Conservation (phyloP, 257 asterid species). For the Gentiana straminea region DNA sequence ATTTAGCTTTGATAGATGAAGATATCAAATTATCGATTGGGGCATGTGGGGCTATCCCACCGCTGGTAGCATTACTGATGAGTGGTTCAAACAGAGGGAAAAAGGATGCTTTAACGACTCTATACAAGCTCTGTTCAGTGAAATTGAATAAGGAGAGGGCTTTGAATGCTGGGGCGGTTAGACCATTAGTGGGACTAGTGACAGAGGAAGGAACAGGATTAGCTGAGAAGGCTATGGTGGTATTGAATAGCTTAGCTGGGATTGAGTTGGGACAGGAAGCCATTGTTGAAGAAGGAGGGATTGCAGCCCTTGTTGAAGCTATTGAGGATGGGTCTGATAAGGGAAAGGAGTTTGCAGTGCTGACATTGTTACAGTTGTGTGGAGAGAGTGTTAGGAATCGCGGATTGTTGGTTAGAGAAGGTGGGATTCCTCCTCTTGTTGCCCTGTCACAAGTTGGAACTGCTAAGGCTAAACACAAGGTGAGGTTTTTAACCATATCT, state of each 20-base stretch:
- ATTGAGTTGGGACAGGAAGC: constrained; percentile 57
- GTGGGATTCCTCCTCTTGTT: constrained; percentile 91
- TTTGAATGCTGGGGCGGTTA: constrained; percentile 71
- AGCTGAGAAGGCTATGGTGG: constrained; percentile 98
- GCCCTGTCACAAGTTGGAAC: constrained; percentile 86
- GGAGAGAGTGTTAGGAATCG: constrained; percentile 63
- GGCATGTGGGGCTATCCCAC: constrained; percentile 86
- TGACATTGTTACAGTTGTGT: constrained; percentile 78
- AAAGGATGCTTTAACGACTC: constrained; percentile 82
- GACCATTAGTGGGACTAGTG: constrained; percentile 64
- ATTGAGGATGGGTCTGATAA: constrained; percentile 77
- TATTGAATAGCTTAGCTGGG: constrained; percentile 70
- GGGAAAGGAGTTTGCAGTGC: constrained; percentile 82
- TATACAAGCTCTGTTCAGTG: constrained; percentile 68
- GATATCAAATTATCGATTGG: constrained; percentile 70
- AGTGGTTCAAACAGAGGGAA: constrained; percentile 78
- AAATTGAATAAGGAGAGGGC: constrained; percentile 83
- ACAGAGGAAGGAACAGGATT: constrained; percentile 63
- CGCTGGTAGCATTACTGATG: constrained; percentile 56
- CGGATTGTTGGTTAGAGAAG: constrained; percentile 88
- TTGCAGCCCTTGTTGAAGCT: constrained; percentile 72
- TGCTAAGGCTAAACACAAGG: constrained; percentile 91
- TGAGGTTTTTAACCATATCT: constrained; percentile 15
- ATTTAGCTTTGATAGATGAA: constrained; percentile 75
- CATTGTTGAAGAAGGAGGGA: constrained; percentile 79